These are phyloP conservation scores for Paraphaeosphaeria sporulosa DNA, from an alignment of 2,329 filamentous ascomycete genomes.

Conservation along the genomic window DNA sequence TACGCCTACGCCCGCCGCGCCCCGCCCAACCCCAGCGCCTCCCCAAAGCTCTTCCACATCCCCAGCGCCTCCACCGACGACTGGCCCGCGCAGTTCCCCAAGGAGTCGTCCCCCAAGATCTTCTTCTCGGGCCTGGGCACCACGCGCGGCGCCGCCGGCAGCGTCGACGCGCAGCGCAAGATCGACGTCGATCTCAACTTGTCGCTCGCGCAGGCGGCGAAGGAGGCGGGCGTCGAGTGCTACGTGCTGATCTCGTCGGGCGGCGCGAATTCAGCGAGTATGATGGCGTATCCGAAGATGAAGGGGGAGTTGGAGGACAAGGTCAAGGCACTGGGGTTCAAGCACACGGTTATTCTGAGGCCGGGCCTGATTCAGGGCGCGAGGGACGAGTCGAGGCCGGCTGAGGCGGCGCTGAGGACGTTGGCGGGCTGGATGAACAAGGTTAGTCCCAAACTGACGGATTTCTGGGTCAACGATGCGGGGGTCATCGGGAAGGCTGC, in stretches of 20 bases:
- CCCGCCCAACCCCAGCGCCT: slow-evolving; percentile 58
- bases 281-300: slow-evolving; percentile 71
- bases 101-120: slow-evolving; percentile 65
- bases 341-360: slow-evolving; percentile 75
- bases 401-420: slow-evolving; percentile 65
- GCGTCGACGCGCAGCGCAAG: slow-evolving; percentile 80
- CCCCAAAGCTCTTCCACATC: slow-evolving; percentile 70
- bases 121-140: slow-evolving; percentile 84
- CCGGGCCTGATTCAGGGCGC: slow-evolving; percentile 80
- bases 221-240: slow-evolving; percentile 72
- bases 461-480: slow-evolving; percentile 76
- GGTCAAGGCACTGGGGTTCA: slow-evolving; percentile 75
- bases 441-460: slow-evolving; percentile 57
- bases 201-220: slow-evolving; percentile 77
- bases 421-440: slow-evolving; percentile 65
- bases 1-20: slow-evolving; percentile 72
- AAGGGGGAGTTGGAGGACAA: slow-evolving; percentile 87
- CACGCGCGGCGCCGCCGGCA: slow-evolving; percentile 76
- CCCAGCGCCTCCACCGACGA: slow-evolving; percentile 69
- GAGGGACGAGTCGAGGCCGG: slow-evolving; percentile 66
- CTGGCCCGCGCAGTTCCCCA: slow-evolving; percentile 70
- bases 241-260: slow-evolving; percentile 78
- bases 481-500: slow-evolving; percentile 75
- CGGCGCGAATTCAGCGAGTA: slow-evolving; percentile 56
- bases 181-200: slow-evolving; percentile 90